Evolutionary conservation across 1,139 yeast genomes (phyloP), one percentile per base, ranked within the genome.

Genomic region (Pichia sp.): DNA sequence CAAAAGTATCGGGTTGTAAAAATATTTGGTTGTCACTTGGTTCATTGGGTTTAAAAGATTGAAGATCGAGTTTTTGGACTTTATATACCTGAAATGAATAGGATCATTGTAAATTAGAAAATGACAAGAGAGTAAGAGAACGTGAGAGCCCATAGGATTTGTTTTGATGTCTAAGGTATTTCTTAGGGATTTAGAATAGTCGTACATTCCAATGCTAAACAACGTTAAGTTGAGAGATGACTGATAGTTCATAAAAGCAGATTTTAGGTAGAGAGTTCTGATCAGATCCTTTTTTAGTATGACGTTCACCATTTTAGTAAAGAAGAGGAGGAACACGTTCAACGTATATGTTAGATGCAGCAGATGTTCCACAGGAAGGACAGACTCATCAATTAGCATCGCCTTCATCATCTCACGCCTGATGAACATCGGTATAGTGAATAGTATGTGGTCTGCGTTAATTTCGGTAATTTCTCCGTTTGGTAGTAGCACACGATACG

Each of bases 91-190:
- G 45, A 61, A 66, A 51, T 61, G 62, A 10, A 61, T 55, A 2
- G 69, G 68, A 52, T 66, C 68, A 43, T 61, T 59, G n/a, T 51
- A 45, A 16, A 64, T 50, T 13, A 60, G 30, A n/a, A 59, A 53
- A 54, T 65, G 68, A 19, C 59, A 47, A 4, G 64, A 51, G 8
- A 63, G 49, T 13, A 50, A 44, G 2, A 61, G 52, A 13, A 64
- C 49, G 31, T 54, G 56, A 11, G 44, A 47, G 41, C 54, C 40
- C 16, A 49, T 45, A 8, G 51, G 52, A 50, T 56, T 56, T 23
- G 46, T 5, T 15, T 51, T 36, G 5, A 50, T 15, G 49, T 50
- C 45, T 32, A 54, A 46, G 11, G 44, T 23, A 40, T 49, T 50
- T 40, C 54, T 49, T 11, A 58, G 16, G 5, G 59, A 52, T 42